Conservation (phyloP, 169 alveolate species). For the Cryptosporidium andersoni region DNA sequence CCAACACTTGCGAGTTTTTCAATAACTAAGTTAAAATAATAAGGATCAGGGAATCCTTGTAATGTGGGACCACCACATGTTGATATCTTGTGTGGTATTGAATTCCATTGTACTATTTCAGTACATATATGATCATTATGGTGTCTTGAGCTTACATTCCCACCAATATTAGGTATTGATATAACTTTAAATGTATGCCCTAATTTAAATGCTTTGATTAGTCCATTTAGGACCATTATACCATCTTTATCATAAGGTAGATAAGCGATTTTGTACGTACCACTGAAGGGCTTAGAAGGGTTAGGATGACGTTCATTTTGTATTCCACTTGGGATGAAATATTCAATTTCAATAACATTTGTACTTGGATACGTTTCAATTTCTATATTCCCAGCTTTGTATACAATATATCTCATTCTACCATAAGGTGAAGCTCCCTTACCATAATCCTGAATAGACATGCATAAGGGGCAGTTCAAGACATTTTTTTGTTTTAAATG, state of each 20-base stretch:
- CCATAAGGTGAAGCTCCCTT: constrained; percentile 65
- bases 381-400: constrained; percentile 65
- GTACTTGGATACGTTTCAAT: constrained; percentile 67
- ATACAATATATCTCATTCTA: constrained; percentile 60
- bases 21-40: constrained; percentile 3
- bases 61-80: constrained; percentile 71
- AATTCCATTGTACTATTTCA: constrained; percentile 59
- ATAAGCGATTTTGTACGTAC: constrained; percentile 62
- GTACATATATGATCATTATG: constrained; percentile 1
- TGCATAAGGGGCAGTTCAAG: constrained; percentile 53
- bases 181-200: constrained; percentile 59
- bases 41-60: constrained; percentile 68
- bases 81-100: constrained; percentile 57
- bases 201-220: constrained; percentile 52
- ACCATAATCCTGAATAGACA: constrained; percentile 62
- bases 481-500: constrained; percentile 41
- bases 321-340: constrained; percentile 65
- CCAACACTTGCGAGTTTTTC: constrained; percentile 45
- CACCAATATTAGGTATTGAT: constrained; percentile 12
- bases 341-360: constrained; percentile 68
- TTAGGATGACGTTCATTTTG: constrained; percentile 65
- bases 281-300: constrained; percentile 44
- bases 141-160: too few species aligned
- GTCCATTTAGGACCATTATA: constrained; percentile 27
- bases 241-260: constrained; percentile 58